Conservation (phyloP, 2,329 filamentous ascomycete genomes). For the Penicillium sp. region DNA sequence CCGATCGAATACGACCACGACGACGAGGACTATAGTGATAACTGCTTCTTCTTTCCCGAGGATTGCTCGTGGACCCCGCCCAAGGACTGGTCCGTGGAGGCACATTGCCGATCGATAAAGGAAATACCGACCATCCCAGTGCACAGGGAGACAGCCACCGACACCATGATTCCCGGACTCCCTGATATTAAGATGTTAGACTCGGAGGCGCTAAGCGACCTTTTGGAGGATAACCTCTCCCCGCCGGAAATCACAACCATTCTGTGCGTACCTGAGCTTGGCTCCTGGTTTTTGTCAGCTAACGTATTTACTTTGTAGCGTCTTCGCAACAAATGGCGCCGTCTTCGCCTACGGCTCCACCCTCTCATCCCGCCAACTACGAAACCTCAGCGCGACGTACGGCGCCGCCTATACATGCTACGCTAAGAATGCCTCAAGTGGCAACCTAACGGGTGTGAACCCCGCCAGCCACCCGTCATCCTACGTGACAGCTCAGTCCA, state of each 20-base stretch:
- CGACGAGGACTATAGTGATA: slow-evolving; percentile 41
- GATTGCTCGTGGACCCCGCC: slow-evolving; percentile 40
- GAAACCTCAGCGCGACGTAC: slow-evolving; percentile 42
- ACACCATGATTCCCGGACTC: slow-evolving; percentile 39
- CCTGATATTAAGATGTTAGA: slow-evolving; percentile 44
- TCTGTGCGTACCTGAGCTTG: slow-evolving; percentile 24
- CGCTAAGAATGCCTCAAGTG: slow-evolving; percentile 37
- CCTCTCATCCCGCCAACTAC: slow-evolving; percentile 37
- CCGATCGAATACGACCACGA: slow-evolving; percentile 43
- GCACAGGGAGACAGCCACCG: slow-evolving; percentile 20
- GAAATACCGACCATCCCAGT: slow-evolving; percentile 7
- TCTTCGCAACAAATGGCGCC: slow-evolving; percentile 42
- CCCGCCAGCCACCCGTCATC: slow-evolving; percentile 41
- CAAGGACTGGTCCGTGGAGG: slow-evolving; percentile 27
- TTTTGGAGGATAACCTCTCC: slow-evolving; percentile 41
- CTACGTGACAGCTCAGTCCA: slow-evolving; percentile 39
- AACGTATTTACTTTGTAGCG: slow-evolving; percentile 22
- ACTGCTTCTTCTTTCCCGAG: slow-evolving; percentile 43
- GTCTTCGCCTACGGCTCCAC: slow-evolving; percentile 42
- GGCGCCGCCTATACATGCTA: slow-evolving; percentile 43
- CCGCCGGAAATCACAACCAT: slow-evolving; percentile 44
- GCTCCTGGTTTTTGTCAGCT: neutral
- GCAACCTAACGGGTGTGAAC: slow-evolving; percentile 42
- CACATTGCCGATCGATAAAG: slow-evolving; percentile 12
- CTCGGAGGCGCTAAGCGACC: slow-evolving; percentile 38